Base-by-base conservation (phyloP, 371 early-diverging fungal species). In the Mucor sp. region DNA sequence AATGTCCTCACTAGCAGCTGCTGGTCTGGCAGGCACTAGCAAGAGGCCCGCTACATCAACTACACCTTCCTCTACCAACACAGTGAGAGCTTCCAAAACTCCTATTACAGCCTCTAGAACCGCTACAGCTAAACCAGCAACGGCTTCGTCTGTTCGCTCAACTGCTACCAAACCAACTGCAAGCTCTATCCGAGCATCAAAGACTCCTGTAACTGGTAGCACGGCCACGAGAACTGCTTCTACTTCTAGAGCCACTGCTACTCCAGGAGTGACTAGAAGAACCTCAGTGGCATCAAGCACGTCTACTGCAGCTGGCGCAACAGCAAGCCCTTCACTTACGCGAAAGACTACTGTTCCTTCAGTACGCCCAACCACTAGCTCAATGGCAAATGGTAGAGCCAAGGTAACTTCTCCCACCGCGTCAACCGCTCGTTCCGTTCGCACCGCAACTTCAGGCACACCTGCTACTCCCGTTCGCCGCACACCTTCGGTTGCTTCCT, bases 391-490 rank as follows among this genome's bases (percentile, higher is more conserved):
- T 23, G 56, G 28, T 23, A 50, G 58, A 59, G 43, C 58, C 28
- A 63, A 69, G 15, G 43, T 60, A n/a, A 64, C 72, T 23, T 66
- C 74, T 9, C 70, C 74, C 21, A 69, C 74, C 14, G 67, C 70
- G 21, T 74, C 74, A 19, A 67, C 70, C 12, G 32, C 64, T 55
- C 74, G 74, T 28, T 37, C 60, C 28, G 47, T n/a, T 9, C 56
- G 65, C 44, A 30, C 53, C 14, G 32, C 37, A 39, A 33, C 53
- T n/a, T 23, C 37, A 48, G 41, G 32, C 21, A 27, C 62, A 15
- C 37, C 64, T 21, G 25, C 62, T 5, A 41, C 62, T 0, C 32
- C 72, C 41, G 72, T 58, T 39, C 63, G 72, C 41, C 65, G 74
- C 58, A 39, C 70, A 27, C 5, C 66, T 6, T 64, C 74, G 0